These are phyloP conservation scores for Lasiodiplodia gonubiensis DNA, from an alignment of 2,329 filamentous ascomycete species.

Conservation along the genomic window DNA sequence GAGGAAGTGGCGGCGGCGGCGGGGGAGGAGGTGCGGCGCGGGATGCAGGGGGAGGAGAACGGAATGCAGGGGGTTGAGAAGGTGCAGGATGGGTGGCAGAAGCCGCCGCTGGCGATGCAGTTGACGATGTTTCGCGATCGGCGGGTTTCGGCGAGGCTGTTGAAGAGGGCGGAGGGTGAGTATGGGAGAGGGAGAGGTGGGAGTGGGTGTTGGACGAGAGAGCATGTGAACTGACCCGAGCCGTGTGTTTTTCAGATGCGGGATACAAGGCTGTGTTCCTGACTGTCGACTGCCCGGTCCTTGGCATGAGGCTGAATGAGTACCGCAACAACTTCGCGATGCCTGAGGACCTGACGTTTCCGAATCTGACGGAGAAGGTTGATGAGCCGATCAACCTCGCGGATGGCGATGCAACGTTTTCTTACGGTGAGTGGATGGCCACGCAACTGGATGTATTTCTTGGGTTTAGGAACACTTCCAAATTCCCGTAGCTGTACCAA, in stretches of 20 bases:
- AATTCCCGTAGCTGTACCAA: no score
- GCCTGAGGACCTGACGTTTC: constrained; percentile 51
- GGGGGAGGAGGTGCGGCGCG: constrained; percentile 38
- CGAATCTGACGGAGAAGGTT: constrained; percentile 48
- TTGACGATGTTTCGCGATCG: constrained; percentile 60
- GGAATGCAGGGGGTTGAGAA: no score
- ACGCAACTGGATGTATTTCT: no score
- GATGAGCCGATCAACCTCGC: constrained; percentile 36
- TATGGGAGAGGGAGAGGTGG: constrained; percentile 9
- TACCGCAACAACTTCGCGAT: constrained; percentile 59
- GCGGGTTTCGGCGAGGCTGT: constrained; percentile 47
- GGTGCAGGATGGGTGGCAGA: no score
- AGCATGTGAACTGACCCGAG: not conserved
- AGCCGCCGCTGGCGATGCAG: constrained; percentile 58
- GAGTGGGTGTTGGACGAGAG: constrained; percentile 27
- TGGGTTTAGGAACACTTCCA: no score
- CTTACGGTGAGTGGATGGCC: not conserved
- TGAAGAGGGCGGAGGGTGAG: constrained; percentile 53
- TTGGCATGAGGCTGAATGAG: constrained; percentile 61
- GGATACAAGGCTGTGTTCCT: constrained; percentile 62
- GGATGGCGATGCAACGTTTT: not conserved
- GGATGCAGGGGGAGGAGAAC: no score
- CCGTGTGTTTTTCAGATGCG: constrained; percentile 39
- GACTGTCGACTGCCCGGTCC: constrained; percentile 60
- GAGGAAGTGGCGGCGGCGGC: constrained; percentile 62